Base-by-base conservation (phyloP, 805 yeast species). In the Metschnikowia cubensis region DNA sequence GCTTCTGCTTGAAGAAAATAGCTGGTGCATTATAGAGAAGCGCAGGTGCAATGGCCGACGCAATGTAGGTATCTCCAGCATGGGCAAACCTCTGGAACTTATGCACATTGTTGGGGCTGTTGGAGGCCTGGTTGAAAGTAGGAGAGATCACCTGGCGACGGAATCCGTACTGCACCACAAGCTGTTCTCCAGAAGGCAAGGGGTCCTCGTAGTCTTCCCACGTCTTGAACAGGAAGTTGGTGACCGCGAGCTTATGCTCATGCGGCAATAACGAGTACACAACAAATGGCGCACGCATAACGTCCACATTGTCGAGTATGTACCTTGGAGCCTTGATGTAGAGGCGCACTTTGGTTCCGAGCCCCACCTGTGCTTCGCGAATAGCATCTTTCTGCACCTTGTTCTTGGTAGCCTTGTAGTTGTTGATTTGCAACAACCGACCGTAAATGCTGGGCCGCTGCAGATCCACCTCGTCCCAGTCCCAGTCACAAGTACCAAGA, bases 201-300 rank as follows among this genome's bases (percentile, higher is more conserved):
- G 98, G 96, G 47, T 81, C 80, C 43, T 87, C 91, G 60, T 84
- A 89, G 56, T 87, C 95, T 68, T 92, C 95, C 91, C 97, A 90
- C 31, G 94, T 79, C 58, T 85, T 83, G 53, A 89, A 80, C 6
- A 92, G 80, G 62, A 89, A 84, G 68, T 92, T 89, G 51, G 88
- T 84, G 35, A 87, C 86, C 0, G 96, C 85, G 53, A 82, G 77
- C 65, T 91, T 87, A 64, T 89, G 95, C 67, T 94, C 99, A 61
- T 90, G 90, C 49, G 83, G 80, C 55, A 91, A 73, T 59, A 94
- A 75, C 2, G 90, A 87, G 65, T 85, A 92, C 3, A 89, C 63
- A 1, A 83, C 75, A 53, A 87, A 79, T 42, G 90, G 84, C 15
- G 69, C 57, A 5, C 63, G 66, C 2, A 66, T 58, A 41, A 79